Evolutionary conservation across 2,329 filamentous ascomycete genomes (phyloP).

Genomic region (Nannizziopsis barbatae): DNA sequence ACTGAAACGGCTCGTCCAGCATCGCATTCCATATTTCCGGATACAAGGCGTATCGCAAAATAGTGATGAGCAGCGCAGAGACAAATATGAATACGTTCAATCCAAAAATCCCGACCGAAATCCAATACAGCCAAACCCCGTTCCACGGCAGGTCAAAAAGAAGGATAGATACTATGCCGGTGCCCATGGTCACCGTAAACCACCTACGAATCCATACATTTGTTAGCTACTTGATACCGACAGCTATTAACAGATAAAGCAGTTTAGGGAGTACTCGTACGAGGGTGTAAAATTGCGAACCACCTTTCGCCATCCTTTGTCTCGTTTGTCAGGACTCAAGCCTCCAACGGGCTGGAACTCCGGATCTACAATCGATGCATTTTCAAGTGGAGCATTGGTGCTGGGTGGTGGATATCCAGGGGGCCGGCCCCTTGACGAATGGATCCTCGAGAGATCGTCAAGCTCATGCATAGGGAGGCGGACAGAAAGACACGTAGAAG

Average conservation of each 20-base stretch:
- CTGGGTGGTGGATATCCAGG: neutral
- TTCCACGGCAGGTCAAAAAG: conserved; percentile 32
- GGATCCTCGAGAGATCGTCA: neutral
- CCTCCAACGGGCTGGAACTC: conserved; percentile 3
- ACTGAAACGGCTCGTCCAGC: conserved; percentile 55
- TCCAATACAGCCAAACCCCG: conserved; percentile 30
- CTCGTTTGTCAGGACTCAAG: conserved; percentile 8
- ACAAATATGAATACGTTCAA: conserved; percentile 30
- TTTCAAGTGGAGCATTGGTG: neutral
- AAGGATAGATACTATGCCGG: conserved; percentile 33
- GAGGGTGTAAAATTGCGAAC: conserved; percentile 21
- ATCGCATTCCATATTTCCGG: conserved; percentile 56
- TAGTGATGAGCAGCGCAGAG: conserved; percentile 37
- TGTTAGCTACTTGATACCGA: neutral
- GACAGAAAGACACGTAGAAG: neutral
- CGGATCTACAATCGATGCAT: conserved; percentile 5
- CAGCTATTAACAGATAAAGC: neutral
- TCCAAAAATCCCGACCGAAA: conserved; percentile 28
- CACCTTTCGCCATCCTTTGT: conserved; percentile 18
- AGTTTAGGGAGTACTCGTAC: conserved; percentile 12
- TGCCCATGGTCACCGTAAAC: conserved; percentile 36
- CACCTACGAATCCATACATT: conserved; percentile 21
- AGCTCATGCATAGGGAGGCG: conserved; percentile 5
- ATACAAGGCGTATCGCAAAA: conserved; percentile 53
- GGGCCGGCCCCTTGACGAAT: conserved; percentile 1